A percentile compares a stretch with the other conserved stretches of the same genome.
Conservation (phyloP, 768 basidiomycete genomes). For the Mycena vulgaris region DNA sequence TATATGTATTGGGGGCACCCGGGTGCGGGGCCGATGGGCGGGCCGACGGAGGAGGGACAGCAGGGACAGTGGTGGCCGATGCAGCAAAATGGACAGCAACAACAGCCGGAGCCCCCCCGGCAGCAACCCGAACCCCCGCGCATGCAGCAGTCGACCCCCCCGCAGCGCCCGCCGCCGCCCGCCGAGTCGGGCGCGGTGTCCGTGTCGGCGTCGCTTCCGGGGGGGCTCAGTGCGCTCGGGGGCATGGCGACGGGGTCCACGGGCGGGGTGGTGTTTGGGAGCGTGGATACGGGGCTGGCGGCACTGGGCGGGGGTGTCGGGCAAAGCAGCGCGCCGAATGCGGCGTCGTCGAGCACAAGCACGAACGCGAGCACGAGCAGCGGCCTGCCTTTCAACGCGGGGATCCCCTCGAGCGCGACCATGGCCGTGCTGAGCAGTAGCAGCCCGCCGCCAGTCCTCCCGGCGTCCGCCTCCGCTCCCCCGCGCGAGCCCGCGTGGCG, state of each 20-base stretch:
- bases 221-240: conserved; percentile 13
- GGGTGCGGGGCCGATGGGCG: background rate
- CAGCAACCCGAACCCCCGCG: background rate
- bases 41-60: background rate
- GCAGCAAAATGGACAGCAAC: background rate
- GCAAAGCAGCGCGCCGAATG: too few relatives aligned
- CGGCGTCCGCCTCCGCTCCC: conserved; percentile 10
- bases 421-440: background rate
- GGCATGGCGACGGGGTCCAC: background rate
- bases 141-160: background rate
- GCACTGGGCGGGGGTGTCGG: background rate
- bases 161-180: conserved; percentile 31
- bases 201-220: background rate
- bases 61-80: conserved; percentile 4
- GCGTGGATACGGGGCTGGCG: conserved; percentile 15
- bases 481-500: conserved; percentile 19
- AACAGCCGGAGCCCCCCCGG: background rate
- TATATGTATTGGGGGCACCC: conserved; percentile 1
- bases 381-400: background rate
- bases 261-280: conserved; percentile 28
- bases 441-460: conserved; percentile 6
- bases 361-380: background rate
- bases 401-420: conserved; percentile 14
- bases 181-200: conserved; percentile 32
- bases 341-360: background rate